Percentiles rank a stretch among this genome's conserved stretches.
phyloP scores from a whole-genome alignment of 495 filamentous ascomycete species.

The Lineolata rhizophorae region DNA sequence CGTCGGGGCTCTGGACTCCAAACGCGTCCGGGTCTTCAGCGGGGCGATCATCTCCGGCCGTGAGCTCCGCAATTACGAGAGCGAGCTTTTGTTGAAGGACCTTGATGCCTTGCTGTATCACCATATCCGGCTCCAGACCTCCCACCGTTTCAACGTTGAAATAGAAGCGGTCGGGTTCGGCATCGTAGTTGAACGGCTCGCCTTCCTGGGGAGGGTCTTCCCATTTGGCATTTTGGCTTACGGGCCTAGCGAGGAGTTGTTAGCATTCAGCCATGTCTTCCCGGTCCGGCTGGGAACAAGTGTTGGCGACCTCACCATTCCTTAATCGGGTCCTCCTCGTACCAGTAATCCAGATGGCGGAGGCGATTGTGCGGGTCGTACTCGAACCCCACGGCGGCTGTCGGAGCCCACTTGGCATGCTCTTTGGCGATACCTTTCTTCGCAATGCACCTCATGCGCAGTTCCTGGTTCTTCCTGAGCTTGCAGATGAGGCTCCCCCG shows the following conservation, averaged over 20 bases:
- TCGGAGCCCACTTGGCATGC: slow-evolving; percentile 92
- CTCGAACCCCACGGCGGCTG: slow-evolving; percentile 82
- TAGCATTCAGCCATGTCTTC: no score
- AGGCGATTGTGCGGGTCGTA: slow-evolving; percentile 95
- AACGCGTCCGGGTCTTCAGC: slow-evolving; percentile 23
- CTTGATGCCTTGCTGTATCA: slow-evolving; percentile 74
- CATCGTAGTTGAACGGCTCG: slow-evolving; percentile 79
- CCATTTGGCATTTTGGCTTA: slow-evolving; percentile 65
- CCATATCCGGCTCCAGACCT: slow-evolving; percentile 62
- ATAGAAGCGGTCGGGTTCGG: slow-evolving; percentile 66
- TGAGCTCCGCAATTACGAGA: slow-evolving; percentile 51
- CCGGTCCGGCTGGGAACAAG: neutral
- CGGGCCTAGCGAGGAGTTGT: slow-evolving; percentile 35
- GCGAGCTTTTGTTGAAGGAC: slow-evolving; percentile 80
- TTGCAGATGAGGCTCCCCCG: slow-evolving; percentile 72
- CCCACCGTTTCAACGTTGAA: slow-evolving; percentile 82
- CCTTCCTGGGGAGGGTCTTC: slow-evolving; percentile 64
- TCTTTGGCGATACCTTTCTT: slow-evolving; percentile 99
- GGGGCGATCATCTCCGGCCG: slow-evolving; percentile 23
- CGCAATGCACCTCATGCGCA: slow-evolving; percentile 75
- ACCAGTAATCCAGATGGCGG: slow-evolving; percentile 78
- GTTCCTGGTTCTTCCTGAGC: slow-evolving; percentile 65
- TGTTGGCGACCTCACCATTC: slow-evolving; percentile 58
- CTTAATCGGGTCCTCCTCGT: slow-evolving; percentile 56
- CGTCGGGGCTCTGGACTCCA: neutral